These are phyloP conservation scores for Hyphodiscus sp. DNA, from an alignment of 2,329 filamentous ascomycete genomes.

Conservation along the genomic window DNA sequence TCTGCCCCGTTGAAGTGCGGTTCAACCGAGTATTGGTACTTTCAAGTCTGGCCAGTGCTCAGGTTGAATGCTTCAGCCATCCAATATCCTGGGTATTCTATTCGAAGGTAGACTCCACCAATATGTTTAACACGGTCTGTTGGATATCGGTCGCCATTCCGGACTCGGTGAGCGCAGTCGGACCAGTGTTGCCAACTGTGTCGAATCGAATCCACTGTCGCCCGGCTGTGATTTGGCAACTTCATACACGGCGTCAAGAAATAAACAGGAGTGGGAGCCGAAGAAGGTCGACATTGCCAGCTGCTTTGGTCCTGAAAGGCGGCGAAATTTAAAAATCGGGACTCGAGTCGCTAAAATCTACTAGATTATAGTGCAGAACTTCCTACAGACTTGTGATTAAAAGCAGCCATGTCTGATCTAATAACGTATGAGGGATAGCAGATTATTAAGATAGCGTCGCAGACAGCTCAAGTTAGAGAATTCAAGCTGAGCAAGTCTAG, in stretches of 20 bases:
- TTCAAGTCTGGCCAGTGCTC: background rate
- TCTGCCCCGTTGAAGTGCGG: background rate
- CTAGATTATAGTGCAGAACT: no score
- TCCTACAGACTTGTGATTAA: no score
- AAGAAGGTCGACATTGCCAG: no score
- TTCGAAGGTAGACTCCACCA: conserved; percentile 45
- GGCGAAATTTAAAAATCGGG: no score
- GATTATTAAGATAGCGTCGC: no score
- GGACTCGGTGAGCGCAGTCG: conserved; percentile 37
- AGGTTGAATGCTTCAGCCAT: conserved; percentile 27
- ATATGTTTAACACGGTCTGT: conserved; percentile 37
- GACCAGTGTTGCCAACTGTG: conserved; percentile 28
- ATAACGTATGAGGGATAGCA: no score
- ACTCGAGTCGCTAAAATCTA: no score
- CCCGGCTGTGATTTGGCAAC: conserved; percentile 5
- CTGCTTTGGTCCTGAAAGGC: no score
- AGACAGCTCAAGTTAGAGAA: no score
- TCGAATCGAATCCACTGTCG: conserved; percentile 23
- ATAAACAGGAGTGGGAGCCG: no score
- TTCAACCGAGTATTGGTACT: background rate
- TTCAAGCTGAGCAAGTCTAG: no score
- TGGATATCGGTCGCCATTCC: conserved; percentile 40
- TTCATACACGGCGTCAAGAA: conserved; percentile 19
- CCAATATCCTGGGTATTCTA: conserved; percentile 48
- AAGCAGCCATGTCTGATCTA: no score